Evolutionary conservation across 805 yeast genomes (phyloP), one percentile per base, ranked within the genome.

Genomic region (Huiozyma naganishii): DNA sequence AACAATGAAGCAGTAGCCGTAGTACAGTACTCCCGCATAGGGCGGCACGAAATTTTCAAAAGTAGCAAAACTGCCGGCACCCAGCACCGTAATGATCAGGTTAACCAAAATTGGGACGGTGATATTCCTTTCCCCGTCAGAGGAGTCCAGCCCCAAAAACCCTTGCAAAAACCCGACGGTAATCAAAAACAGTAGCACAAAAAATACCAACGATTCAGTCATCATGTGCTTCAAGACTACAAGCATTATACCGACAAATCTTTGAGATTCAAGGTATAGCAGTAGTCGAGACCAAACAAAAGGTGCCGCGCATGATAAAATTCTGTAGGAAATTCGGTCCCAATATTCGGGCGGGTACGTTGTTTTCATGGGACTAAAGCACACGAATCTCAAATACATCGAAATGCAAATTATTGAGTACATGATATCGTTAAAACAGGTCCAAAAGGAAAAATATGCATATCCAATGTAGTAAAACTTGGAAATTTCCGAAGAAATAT

Each of bases 171-270:
- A 87, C 0, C 95, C 95, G 40, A 82, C 59, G 48, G 82, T 78
- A 33, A 87, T 79, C 45, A 86, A 74, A 7, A 73, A 66, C 44
- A 87, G 68, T 50, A 87, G 65, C 38, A 84, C 82, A 57, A 87
- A 87, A 66, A 87, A 87, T 10, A 86, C 71, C n/a, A 84, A 59
- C 1, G 92, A 81, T 61, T 87, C 95, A 53, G 81, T 79, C 85
- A 87, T 80, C 86, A 87, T 82, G 45, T 80, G 80, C 55, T 84
- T 84, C 41, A 84, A 66, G 5, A 87, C 90, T 29, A 87, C 90
- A 49, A 87, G 74, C 87, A 87, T 83, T 2, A 88, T 85, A 36
- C 96, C 96, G 40, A 86, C 84, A 61, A 87, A 86, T 52, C 75
- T 74, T 50, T 79, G 78, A 8, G 89, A 82, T 58, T 87, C 96